Evolutionary conservation across 176 grass and related monocot species (phyloP).

Genomic region (Thalia dealbata): DNA sequence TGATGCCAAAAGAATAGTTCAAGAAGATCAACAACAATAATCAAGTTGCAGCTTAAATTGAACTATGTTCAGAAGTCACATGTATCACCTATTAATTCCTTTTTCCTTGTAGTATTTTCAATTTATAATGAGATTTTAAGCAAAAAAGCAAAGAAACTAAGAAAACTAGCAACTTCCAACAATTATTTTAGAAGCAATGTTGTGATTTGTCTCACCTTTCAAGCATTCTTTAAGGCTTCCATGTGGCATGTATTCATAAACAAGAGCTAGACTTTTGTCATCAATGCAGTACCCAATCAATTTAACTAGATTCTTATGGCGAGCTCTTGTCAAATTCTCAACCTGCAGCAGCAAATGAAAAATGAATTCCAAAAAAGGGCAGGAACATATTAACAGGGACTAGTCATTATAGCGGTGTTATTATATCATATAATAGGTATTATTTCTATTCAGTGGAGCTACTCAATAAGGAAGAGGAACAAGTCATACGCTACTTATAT

Average conservation of each 20-base stretch:
- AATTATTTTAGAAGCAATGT: not conserved
- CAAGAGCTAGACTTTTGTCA: not conserved
- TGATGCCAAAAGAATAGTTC: no score
- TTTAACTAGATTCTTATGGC: not conserved
- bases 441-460: not conserved
- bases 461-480: no score
- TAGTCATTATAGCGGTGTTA: not conserved
- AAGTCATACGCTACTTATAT: no score
- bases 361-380: not conserved
- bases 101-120: not conserved
- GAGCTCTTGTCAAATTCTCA: not conserved
- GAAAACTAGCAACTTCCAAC: not conserved
- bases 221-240: not conserved
- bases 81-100: not conserved
- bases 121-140: not conserved
- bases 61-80: not conserved
- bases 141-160: not conserved
- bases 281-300: not conserved
- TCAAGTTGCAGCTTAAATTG: not conserved
- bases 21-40: no score
- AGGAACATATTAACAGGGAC: not conserved
- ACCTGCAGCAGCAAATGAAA: not conserved
- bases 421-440: not conserved
- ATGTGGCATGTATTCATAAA: constrained; percentile 4
- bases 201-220: not conserved